Evolutionary conservation across 2,329 filamentous ascomycete species (phyloP).

Genomic region (Diplodia scrobiculata): DNA sequence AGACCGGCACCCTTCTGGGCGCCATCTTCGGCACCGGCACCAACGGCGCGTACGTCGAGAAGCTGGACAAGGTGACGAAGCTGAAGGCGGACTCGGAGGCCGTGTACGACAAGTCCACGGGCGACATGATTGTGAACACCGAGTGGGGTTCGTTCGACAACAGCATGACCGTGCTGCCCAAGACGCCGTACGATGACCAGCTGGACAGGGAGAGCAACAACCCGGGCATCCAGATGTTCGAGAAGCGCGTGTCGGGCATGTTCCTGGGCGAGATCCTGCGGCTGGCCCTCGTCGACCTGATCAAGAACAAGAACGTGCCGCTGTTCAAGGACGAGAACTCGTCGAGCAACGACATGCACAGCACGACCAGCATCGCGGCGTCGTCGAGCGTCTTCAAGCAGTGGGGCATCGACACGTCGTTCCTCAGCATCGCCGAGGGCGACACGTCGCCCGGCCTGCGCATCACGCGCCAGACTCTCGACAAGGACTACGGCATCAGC

Average conservation of each 20-base stretch:
- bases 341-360: conserved; percentile 65
- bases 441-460: conserved; percentile 74
- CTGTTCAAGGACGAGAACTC: conserved; percentile 79
- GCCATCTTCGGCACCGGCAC: conserved; percentile 98
- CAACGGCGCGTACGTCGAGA: conserved; percentile 96
- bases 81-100: conserved; percentile 51
- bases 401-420: conserved; percentile 89
- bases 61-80: conserved; percentile 82
- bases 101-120: conserved; percentile 76
- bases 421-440: conserved; percentile 82
- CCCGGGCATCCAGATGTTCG: conserved; percentile 96
- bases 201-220: conserved; percentile 83
- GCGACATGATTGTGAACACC: conserved; percentile 96
- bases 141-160: conserved; percentile 99
- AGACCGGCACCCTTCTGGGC: conserved; percentile 83
- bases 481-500: conserved; percentile 73
- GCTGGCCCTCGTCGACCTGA: conserved; percentile 70
- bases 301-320: conserved; percentile 65
- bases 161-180: conserved; percentile 80
- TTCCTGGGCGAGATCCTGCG: conserved; percentile 94
- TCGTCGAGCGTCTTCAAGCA: conserved; percentile 70
- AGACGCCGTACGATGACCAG: conserved; percentile 76
- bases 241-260: conserved; percentile 98
- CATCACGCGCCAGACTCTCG: conserved; percentile 74
- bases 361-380: conserved; percentile 68